Conservation (phyloP, 495 filamentous ascomycete genomes). For the Podospora comata region DNA sequence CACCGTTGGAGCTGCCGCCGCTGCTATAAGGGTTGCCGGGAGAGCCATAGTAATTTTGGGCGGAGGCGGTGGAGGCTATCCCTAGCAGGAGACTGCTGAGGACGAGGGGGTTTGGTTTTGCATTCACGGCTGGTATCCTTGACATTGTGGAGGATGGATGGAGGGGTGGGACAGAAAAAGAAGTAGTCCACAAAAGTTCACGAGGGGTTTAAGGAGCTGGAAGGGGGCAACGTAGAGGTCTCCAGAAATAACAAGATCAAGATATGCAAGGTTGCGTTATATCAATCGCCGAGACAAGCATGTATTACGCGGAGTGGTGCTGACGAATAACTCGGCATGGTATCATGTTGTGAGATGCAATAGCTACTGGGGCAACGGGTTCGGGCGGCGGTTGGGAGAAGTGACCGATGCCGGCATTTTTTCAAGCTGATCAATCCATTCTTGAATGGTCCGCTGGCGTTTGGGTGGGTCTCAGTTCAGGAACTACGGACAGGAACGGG, state of each 20-base stretch:
- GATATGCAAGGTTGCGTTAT: background rate
- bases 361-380: background rate
- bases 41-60: slow-evolving; percentile 3
- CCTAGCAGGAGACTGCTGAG: background rate
- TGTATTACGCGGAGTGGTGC: background rate
- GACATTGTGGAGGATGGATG: background rate
- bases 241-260: background rate
- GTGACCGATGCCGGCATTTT: background rate
- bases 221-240: background rate
- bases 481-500: background rate
- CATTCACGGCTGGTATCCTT: background rate
- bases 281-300: background rate
- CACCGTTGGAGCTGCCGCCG: background rate
- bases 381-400: background rate
- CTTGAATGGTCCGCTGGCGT: background rate
- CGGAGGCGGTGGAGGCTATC: background rate
- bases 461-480: background rate
- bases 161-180: background rate
- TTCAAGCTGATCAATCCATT: background rate
- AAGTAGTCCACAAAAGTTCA: background rate
- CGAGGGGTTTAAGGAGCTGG: no score
- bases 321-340: background rate
- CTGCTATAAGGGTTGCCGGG: background rate
- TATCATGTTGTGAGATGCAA: background rate
- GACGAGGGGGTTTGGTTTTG: background rate